Base-by-base conservation (phyloP, 495 filamentous ascomycete genomes). In the Hypoxylon perforatum region DNA sequence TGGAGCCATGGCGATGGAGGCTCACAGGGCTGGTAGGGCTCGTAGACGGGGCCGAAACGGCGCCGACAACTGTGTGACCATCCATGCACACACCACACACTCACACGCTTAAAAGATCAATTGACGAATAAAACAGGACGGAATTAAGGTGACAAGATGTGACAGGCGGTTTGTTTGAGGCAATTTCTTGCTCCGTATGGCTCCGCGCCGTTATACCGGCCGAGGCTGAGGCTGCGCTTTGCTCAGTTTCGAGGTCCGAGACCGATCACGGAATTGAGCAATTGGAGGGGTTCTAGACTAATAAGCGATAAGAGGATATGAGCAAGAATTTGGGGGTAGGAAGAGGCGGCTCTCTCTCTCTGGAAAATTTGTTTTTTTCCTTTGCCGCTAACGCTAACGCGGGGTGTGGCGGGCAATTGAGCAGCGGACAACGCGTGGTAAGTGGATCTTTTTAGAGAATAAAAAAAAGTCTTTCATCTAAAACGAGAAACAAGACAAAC, bases 1-100 rank as follows among this genome's bases (percentile, higher is more conserved):
- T 59, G 45, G 73, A 74, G 39, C 77, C 78, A 63, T 79, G 77
- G 70, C 75, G 78, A 74, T 81, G 80, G 63, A 81, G 67, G 73
- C 76, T 77, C 61, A 74, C 61, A 46, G 76, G 76, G 65, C 76
- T 78, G 57, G 74, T 78, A 61, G 76, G 76, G 67, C 76, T 78
- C 61, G 74, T 73, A 41, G 76, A 74, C 65, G 71, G 63, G 52
- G 76, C 74, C 67, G 74, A 75, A 56, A 71, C 68, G 67, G 71
- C 76, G 61, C 73, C 70, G 65, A 71, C 66, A 63, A 76, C 69
- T 33, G 70, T 65, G 65, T 75, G 73, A 62, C 76, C 76, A 73
- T 78, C 76, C 75, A 78, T 77, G 69, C 72, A 74, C 65, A 30
- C 60, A 5, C 8, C 30, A 5, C 30, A 33, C 30, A 33, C 30